Percentiles rank a stretch among this genome's conserved stretches.
These are phyloP conservation scores for Yarrowia osloensis DNA, from an alignment of 805 yeast species.

Conservation along the genomic window DNA sequence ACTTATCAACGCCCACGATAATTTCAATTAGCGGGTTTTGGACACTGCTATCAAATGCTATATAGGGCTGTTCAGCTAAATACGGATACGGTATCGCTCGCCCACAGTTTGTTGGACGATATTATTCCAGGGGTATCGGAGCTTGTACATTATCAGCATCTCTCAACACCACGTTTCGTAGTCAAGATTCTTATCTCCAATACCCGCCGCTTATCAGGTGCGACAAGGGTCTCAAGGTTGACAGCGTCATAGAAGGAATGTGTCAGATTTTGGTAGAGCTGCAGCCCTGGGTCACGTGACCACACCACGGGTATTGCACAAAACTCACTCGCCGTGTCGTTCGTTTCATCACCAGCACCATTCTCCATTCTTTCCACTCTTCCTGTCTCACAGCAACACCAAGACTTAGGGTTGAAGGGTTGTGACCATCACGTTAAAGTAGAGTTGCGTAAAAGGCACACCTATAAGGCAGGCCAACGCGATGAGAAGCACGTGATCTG, in stretches of 20 bases:
- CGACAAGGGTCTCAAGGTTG: background rate
- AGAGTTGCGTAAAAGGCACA: constrained; percentile 8
- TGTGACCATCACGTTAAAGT: background rate
- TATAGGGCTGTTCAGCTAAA: too few species aligned
- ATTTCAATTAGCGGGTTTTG: too few species aligned
- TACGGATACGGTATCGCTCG: too few species aligned
- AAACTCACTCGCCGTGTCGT: too few species aligned
- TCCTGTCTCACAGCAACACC: background rate
- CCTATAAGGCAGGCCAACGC: constrained; percentile 26
- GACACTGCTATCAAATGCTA: too few species aligned
- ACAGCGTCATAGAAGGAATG: background rate
- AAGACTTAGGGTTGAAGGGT: constrained; percentile 6
- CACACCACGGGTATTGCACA: too few species aligned
- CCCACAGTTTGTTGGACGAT: too few species aligned
- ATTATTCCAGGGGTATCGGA: background rate
- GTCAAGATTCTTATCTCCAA: background rate
- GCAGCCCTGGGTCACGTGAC: too few species aligned
- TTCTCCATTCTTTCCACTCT: too few species aligned
- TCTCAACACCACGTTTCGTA: background rate
- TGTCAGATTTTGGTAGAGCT: too few species aligned
- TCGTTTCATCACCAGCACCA: too few species aligned
- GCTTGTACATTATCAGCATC: background rate
- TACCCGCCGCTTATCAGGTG: background rate
- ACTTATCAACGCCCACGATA: too few species aligned
- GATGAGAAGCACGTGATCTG: constrained; percentile 9